These are phyloP conservation scores for Sclerotinia borealis DNA, from an alignment of 2,329 filamentous ascomycete genomes.

Conservation along the genomic window DNA sequence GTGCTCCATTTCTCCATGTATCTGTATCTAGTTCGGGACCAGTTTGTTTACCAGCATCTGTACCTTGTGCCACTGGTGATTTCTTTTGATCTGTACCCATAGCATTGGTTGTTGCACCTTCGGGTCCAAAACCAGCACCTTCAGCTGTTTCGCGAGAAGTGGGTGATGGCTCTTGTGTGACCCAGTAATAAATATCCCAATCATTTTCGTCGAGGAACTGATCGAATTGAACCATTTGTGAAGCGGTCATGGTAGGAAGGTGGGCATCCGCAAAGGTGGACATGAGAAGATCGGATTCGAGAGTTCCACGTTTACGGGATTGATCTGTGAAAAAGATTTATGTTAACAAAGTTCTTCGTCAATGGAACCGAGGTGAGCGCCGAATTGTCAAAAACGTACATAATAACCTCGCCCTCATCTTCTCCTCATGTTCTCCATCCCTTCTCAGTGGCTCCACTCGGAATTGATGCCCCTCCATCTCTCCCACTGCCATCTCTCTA, in stretches of 20 bases:
- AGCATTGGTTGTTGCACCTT: slow-evolving; percentile 14
- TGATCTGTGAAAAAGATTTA: slow-evolving; percentile 60
- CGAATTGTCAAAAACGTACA: slow-evolving; percentile 36
- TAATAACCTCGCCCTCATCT: slow-evolving; percentile 81
- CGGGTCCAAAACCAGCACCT: slow-evolving; percentile 38
- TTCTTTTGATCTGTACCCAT: slow-evolving; percentile 6
- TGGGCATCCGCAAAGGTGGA: slow-evolving; percentile 87
- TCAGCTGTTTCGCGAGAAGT: slow-evolving; percentile 53
- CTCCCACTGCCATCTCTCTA: slow-evolving; percentile 67
- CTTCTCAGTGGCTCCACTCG: slow-evolving; percentile 84
- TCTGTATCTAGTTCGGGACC: slow-evolving; percentile 28
- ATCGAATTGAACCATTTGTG: slow-evolving; percentile 80
- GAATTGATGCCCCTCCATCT: slow-evolving; percentile 81
- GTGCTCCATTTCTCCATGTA: slow-evolving; percentile 33
- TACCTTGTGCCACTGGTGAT: slow-evolving; percentile 25
- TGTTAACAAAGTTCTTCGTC: slow-evolving; percentile 8
- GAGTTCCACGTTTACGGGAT: slow-evolving; percentile 89
- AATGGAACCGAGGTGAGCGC: neutral
- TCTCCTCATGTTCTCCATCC: slow-evolving; percentile 74
- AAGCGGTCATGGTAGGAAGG: slow-evolving; percentile 64
- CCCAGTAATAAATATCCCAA: slow-evolving; percentile 99
- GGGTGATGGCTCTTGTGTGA: slow-evolving; percentile 70
- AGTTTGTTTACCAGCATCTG: slow-evolving; percentile 3
- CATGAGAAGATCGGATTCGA: slow-evolving; percentile 92
- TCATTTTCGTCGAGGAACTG: slow-evolving; percentile 96